Conservation (phyloP, 441 rosid species). For the Metrosideros polymorpha region DNA sequence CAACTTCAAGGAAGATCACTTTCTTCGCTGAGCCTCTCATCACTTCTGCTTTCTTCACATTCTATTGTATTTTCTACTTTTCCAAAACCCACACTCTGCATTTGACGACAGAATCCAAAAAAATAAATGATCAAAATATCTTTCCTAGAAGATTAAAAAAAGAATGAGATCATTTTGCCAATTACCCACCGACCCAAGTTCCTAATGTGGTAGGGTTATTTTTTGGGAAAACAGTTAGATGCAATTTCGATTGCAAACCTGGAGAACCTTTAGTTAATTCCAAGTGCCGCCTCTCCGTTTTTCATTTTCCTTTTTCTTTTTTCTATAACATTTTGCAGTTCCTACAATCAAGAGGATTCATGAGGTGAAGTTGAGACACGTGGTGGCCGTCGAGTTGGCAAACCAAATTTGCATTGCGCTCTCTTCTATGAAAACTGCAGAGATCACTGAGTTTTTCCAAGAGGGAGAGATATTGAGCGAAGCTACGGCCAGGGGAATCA, state of each 20-base stretch:
- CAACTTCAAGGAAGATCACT: neutral
- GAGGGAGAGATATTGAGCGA: rapidly evolving
- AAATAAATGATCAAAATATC: neutral
- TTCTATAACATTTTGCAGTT: neutral
- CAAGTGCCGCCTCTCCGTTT: neutral
- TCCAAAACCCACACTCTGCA: neutral
- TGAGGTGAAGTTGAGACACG: neutral
- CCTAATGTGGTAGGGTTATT: too few relatives aligned
- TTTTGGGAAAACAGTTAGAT: too few relatives aligned
- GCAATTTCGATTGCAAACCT: neutral
- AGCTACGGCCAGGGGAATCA: rapidly evolving
- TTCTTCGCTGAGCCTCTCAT: neutral
- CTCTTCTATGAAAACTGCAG: rapidly evolving
- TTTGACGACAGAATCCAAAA: neutral
- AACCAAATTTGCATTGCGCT: rapidly evolving
- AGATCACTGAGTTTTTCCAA: rapidly evolving
- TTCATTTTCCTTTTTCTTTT: neutral
- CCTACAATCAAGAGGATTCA: neutral
- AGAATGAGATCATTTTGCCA: too few relatives aligned
- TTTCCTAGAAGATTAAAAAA: too few relatives aligned
- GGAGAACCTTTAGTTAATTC: neutral
- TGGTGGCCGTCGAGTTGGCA: neutral
- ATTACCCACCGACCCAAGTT: neutral
- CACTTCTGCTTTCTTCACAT: neutral
- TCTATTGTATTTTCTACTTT: neutral